Evolutionary conservation across 2,329 filamentous ascomycete genomes (phyloP), one percentile per base, ranked within the genome.

Genomic region (Bertia moriformis): DNA sequence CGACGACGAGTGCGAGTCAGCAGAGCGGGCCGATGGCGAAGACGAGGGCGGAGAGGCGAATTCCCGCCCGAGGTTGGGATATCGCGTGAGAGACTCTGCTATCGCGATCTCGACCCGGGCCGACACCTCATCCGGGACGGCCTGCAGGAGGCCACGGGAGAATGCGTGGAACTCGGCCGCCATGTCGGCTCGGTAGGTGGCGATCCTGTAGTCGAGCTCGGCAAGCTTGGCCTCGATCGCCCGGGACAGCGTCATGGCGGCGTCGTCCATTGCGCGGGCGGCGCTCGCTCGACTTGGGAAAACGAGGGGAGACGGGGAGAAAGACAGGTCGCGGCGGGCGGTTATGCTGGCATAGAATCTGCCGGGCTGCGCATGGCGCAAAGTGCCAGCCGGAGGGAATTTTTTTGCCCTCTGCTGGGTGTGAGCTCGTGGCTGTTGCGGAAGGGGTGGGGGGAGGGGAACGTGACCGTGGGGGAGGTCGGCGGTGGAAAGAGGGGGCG

Each of bases 161-260:
- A 73, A 69, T 45, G 62, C 63, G 41, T 66, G 59, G 49, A 77
- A 79, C 48, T 77, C 69, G 45, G 61, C 54, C 39, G 68, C 62
- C 63, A 76, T 66, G 45, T 71, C 67, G 51, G 64, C 65, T 46
- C 68, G 70, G 56, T 72, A 75, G 43, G 63, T 59, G 43, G 60
- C 63, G 49, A 78, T 70, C 52, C 68, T 69, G 51, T 61, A 58
- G 49, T 78, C 69, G 39, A 78, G 68, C 48, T 73, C 62, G 49
- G 56, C 58, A 45, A 73, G 67, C 62, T 67, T 71, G 48, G 56
- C 57, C 47, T 66, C 61, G 51, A 76, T 63, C 54, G 67, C 64
- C 41, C 63, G 60, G 46, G 70, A 59, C 44, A 73, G 61, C 47
- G 51, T 63, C 48, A 62, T 63, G 36, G 60, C 57, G n/a, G n/a